These are phyloP conservation scores for Geranium rotundifolium DNA, from an alignment of 345 rosid genomes.

Conservation along the genomic window DNA sequence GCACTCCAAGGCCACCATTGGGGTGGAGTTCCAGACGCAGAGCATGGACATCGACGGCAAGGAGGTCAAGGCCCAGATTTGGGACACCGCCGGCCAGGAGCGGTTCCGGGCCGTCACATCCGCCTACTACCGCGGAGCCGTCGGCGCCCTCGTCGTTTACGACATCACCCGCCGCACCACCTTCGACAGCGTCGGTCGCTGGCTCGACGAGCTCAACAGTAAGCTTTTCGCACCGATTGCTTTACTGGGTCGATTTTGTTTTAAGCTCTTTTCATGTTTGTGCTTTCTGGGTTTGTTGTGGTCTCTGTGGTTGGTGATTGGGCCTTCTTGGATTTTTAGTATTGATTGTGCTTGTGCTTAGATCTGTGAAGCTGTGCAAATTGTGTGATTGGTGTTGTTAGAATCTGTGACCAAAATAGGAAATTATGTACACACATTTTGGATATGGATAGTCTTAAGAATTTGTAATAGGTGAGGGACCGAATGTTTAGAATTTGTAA, in stretches of 20 bases:
- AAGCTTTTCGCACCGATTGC: constrained; percentile 9
- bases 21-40: constrained; percentile 55
- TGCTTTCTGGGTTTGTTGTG: background rate
- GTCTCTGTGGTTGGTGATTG: too few species aligned
- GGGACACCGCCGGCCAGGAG: constrained; percentile 97
- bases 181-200: constrained; percentile 67
- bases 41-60: constrained; percentile 75
- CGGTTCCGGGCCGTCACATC: constrained; percentile 92
- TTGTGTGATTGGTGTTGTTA: too few species aligned
- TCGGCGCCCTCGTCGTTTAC: constrained; percentile 79
- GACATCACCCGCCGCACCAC: constrained; percentile 67
- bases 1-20: constrained; percentile 50
- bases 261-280: background rate
- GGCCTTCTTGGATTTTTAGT: too few species aligned
- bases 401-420: too few species aligned
- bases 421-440: too few species aligned
- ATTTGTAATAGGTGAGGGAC: too few species aligned
- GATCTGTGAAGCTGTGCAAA: too few species aligned
- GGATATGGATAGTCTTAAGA: too few species aligned
- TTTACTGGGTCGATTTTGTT: background rate
- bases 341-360: too few species aligned
- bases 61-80: constrained; percentile 93
- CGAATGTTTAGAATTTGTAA: too few species aligned
- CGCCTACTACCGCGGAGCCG: constrained; percentile 90
- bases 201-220: constrained; percentile 89